Evolutionary conservation across 192 early-diverging fungal species (phyloP), one percentile per base, ranked within the genome.

Genomic region (Radiomyces spectabilis): DNA sequence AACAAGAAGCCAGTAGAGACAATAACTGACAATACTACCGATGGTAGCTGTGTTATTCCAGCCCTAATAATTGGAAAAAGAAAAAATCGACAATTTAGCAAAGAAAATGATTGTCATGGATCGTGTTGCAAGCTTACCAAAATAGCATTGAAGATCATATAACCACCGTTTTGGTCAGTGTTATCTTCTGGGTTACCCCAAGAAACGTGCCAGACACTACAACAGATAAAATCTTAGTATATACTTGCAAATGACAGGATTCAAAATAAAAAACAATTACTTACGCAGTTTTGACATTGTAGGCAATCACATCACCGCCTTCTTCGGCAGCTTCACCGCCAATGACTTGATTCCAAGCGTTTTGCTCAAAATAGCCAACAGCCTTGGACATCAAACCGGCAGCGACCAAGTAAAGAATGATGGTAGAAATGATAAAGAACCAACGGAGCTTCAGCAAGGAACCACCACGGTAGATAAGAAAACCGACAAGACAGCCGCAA

Each of bases 1-100:
- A 27, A 92, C 38, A 6, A 59, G 64, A 1, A 80, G 50, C 92
- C 93, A 96, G 71, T 91, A 94, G 5, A 84, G 43, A 55, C 81
- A 84, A 76, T 96, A 96, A 5, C 76, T 80, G 31, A 76, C 65
- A 27, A 92, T 77, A 37, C 83, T 78, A 33, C 82, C 91, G 48
- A 80, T 61, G 0, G 88, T 92, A 7, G 86, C 89, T 34, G 80
- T 71, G 45, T 84, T 84, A 57, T 68, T 79, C 86, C 90, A 94
- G 3, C 92, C 91, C n/a, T n/a, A n/a, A n/a, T n/a, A n/a, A n/a
- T n/a, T n/a, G n/a, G n/a, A n/a, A n/a, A n/a, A n/a, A n/a, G n/a
- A n/a, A n/a, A n/a, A n/a, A n/a, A n/a, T n/a, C n/a, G n/a, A n/a
- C n/a, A n/a, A n/a, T n/a, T n/a, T n/a, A n/a, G n/a, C n/a, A n/a